A percentile compares a stretch with the other conserved stretches of the same genome.
These are phyloP conservation scores for Zygnema circumcarinatum DNA, from an alignment of 139 green algal species.

Conservation along the genomic window DNA sequence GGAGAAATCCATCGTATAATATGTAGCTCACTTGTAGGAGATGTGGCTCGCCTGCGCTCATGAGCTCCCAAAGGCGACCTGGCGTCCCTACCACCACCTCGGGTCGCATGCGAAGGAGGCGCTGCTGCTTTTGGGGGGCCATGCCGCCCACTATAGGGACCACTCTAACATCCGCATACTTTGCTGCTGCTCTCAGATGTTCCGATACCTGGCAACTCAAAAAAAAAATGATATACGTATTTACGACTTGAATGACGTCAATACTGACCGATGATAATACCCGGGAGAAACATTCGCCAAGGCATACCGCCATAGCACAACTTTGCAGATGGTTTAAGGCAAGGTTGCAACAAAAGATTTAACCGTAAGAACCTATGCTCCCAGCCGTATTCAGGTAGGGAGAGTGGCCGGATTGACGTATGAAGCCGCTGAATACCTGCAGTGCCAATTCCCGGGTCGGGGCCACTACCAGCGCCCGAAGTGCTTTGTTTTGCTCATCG, in stretches of 20 bases:
- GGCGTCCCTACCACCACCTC: constrained; percentile 91
- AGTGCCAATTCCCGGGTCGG: constrained; percentile 95
- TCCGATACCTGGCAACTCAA: constrained; percentile 68
- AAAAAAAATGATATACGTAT: not conserved
- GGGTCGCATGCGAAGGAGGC: constrained; percentile 75
- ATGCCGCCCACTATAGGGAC: constrained; percentile 92
- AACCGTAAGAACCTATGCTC: no score
- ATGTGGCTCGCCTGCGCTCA: constrained; percentile 74
- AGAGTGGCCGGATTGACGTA: no score
- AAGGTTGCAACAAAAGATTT: no score
- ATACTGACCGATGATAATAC: no score
- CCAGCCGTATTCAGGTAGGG: no score
- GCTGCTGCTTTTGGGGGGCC: constrained; percentile 84
- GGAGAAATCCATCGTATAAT: no score
- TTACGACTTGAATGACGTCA: no score
- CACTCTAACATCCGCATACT: constrained; percentile 72
- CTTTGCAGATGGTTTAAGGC: no score
- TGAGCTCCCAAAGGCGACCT: constrained; percentile 94
- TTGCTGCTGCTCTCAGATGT: constrained; percentile 74
- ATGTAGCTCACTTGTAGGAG: constrained; percentile 61
- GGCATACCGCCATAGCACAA: no score
- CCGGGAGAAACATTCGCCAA: no score
- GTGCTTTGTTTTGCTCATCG: constrained; percentile 3
- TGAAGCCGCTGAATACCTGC: constrained; percentile 76
- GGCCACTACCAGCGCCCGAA: constrained; percentile 89